phyloP scores from a whole-genome alignment of 179 eudicot species.

The Nepenthes alata region DNA sequence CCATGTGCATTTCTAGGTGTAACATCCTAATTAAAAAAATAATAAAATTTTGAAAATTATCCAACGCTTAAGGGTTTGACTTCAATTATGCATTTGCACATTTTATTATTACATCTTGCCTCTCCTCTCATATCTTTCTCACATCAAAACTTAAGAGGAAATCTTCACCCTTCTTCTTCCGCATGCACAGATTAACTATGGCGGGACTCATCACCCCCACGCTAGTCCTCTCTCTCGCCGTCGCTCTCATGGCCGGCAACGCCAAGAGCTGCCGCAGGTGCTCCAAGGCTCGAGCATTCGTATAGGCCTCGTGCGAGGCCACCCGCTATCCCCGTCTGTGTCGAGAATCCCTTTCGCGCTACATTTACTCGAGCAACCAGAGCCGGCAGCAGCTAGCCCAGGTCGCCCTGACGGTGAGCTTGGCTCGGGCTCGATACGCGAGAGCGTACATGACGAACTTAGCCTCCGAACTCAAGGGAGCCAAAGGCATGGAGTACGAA shows the following conservation, averaged over 20 bases:
- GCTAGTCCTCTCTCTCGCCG: constrained; percentile 19
- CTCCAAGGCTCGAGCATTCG: constrained; percentile 27
- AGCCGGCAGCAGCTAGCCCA: constrained; percentile 44
- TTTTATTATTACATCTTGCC: too few relatives aligned
- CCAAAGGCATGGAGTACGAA: constrained; percentile 18
- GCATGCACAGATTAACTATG: constrained; percentile 10
- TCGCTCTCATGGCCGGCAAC: constrained; percentile 7
- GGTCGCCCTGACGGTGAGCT: constrained; percentile 33
- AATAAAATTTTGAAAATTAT: too few relatives aligned
- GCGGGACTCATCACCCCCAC: constrained; percentile 17
- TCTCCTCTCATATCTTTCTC: too few relatives aligned
- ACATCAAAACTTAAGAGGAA: too few relatives aligned
- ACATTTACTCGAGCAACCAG: constrained; percentile 14
- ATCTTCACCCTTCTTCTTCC: too few relatives aligned
- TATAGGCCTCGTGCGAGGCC: constrained; percentile 23
- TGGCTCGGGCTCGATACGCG: constrained; percentile 29
- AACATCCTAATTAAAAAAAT: too few relatives aligned
- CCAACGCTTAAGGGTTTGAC: too few relatives aligned
- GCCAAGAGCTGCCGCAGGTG: constrained; percentile 12
- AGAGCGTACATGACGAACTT: constrained; percentile 30
- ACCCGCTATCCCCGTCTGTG: constrained; percentile 35
- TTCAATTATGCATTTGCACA: too few relatives aligned
- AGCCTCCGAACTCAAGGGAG: constrained; percentile 18
- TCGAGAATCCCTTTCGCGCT: constrained; percentile 11
- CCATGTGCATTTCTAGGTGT: too few relatives aligned